Percentiles rank a stretch among this genome's conserved stretches.
These are phyloP conservation scores for Backusella sp. DNA, from an alignment of 192 early-diverging fungal genomes.

Conservation along the genomic window DNA sequence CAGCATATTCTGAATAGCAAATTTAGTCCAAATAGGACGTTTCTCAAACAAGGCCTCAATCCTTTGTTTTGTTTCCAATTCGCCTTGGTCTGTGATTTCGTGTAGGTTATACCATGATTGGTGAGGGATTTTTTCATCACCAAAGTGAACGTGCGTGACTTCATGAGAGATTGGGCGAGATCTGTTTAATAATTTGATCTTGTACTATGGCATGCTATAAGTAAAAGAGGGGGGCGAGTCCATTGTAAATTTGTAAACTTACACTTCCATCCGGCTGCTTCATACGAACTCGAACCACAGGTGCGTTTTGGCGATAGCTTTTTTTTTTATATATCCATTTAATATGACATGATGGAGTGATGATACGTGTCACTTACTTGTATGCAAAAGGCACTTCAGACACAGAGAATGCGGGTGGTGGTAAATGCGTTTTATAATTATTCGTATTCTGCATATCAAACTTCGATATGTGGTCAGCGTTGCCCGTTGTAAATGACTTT, in stretches of 20 bases:
- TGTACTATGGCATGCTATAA: not conserved
- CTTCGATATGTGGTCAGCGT: conserved; percentile 46
- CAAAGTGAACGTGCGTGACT: conserved; percentile 17
- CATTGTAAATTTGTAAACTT: not conserved
- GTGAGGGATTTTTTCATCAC: conserved; percentile 31
- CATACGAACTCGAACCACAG: conserved; percentile 48
- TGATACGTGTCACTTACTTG: conserved; percentile 30
- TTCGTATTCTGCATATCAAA: conserved; percentile 29
- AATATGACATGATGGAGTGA: not conserved
- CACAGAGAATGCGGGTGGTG: conserved; percentile 57
- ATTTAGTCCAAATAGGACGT: conserved; percentile 46
- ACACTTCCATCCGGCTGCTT: conserved; percentile 41
- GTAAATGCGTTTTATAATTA: conserved; percentile 44
- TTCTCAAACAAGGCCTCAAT: conserved; percentile 37
- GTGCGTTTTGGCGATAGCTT: conserved; percentile 53
- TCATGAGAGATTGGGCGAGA: conserved; percentile 9
- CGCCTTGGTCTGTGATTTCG: not conserved
- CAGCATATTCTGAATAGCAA: conserved; percentile 28
- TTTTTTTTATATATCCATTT: not conserved
- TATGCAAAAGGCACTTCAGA: conserved; percentile 54
- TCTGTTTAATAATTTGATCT: conserved; percentile 32
- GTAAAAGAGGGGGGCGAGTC: not conserved
- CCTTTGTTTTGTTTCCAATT: not conserved
- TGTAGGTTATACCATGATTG: not conserved
- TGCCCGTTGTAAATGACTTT: conserved; percentile 39